Base-by-base conservation (phyloP, 179 eudicot genomes). In the Beta macrorhiza region DNA sequence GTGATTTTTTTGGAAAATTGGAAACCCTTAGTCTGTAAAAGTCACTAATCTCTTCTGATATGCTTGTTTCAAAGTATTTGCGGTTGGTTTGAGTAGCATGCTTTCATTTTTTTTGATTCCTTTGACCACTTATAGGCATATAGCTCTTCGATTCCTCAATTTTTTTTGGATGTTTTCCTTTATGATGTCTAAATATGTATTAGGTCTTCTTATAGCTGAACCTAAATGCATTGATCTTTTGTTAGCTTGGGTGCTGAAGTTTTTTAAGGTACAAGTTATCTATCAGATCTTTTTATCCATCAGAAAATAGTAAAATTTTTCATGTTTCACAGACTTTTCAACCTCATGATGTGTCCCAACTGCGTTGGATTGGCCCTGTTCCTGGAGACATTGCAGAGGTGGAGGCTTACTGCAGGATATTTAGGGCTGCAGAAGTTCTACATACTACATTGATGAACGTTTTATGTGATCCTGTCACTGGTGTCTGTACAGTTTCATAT, bases 331-430 rank as follows among this genome's bases (percentile, higher is more conserved):
- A 89, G 91, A 86, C 89, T 47, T 81, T 70, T 71, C 90, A 89
- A 77, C 83, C 93, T 80, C 87, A 83, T 51, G 94, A 96, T 78
- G 81, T 85, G 42, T 87, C 89, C 47, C 92, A 90, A 68, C 82
- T 89, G 80, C 90, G 90, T 55, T 92, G 96, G 95, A 86, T 91
- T 58, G 99, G 99, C 65, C 99, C 99, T 77, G 90, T 96, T 84
- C 98, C 99, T 44, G 99, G 99, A 68, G 98, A 96, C 82, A 90
- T 96, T 53, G 97, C 99, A 51, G 99, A 96, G 90, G 92, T 96
- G 47, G 99, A 96, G 89, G 98, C 97, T 59, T 96, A 92, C 82
- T 96, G 99, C 87, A 84, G 99, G 85, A 92, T 94, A 79, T 96
- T 96, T 84, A 85, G 99, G 80, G 93, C 98, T 58, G 98, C 98